These are phyloP conservation scores for Penicillium steckii DNA, from an alignment of 495 filamentous ascomycete species.

Conservation along the genomic window DNA sequence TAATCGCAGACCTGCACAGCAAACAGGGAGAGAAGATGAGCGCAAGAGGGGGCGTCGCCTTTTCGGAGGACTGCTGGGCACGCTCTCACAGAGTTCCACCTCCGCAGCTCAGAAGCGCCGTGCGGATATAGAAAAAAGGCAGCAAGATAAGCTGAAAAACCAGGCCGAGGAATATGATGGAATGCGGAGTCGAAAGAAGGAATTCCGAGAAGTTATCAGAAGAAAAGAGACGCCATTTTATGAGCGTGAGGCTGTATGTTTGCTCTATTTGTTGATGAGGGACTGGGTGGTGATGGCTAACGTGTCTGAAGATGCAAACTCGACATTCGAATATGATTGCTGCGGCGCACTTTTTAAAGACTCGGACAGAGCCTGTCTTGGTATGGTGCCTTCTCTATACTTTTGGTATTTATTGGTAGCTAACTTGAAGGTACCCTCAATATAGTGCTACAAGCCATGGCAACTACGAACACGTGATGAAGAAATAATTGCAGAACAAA, in stretches of 20 bases:
- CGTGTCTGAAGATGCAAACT: slow-evolving; percentile 65
- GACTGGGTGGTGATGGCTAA: neutral
- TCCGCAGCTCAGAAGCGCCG: slow-evolving; percentile 71
- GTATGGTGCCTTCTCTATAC: slow-evolving; percentile 48
- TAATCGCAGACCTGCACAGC: slow-evolving; percentile 62
- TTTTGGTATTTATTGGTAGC: neutral
- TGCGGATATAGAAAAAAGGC: slow-evolving; percentile 85
- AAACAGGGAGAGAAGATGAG: neutral
- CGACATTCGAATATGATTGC: slow-evolving; percentile 71
- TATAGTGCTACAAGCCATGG: slow-evolving; percentile 88
- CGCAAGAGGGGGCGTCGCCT: slow-evolving; percentile 67
- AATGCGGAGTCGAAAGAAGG: slow-evolving; percentile 60
- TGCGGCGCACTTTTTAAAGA: slow-evolving; percentile 73
- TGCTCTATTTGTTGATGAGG: neutral
- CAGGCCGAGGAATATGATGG: slow-evolving; percentile 73
- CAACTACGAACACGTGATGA: slow-evolving; percentile 64
- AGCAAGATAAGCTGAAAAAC: slow-evolving; percentile 76
- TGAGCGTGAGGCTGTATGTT: slow-evolving; percentile 74
- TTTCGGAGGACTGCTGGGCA: slow-evolving; percentile 85
- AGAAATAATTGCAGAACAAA: slow-evolving; percentile 58
- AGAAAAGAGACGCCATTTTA: slow-evolving; percentile 71
- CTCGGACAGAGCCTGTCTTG: slow-evolving; percentile 69
- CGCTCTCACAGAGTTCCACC: slow-evolving; percentile 74
- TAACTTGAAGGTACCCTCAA: slow-evolving; percentile 17
- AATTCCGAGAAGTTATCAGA: slow-evolving; percentile 57